phyloP scores from a whole-genome alignment of 345 rosid species.

The Gossypium ekmanianum region DNA sequence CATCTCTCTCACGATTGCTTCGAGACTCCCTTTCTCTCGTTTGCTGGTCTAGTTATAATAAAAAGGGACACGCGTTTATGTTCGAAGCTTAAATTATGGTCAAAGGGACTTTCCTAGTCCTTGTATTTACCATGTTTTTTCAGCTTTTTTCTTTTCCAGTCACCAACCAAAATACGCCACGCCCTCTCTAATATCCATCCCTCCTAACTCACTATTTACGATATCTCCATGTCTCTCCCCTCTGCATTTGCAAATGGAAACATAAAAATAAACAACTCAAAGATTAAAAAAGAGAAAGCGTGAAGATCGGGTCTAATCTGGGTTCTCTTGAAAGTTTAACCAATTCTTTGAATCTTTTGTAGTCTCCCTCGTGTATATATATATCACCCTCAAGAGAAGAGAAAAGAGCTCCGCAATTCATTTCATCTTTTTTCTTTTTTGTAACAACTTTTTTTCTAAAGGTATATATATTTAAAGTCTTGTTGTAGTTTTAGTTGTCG shows the following conservation, averaged over 20 bases:
- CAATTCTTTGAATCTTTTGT: not conserved
- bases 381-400: not conserved
- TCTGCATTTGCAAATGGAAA: too few relatives aligned
- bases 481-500: not conserved
- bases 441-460: too few relatives aligned
- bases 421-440: not conserved
- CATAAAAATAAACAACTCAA: too few relatives aligned
- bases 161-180: not conserved
- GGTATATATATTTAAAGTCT: too few relatives aligned
- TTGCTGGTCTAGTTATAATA: too few relatives aligned
- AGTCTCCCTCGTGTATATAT: too few relatives aligned
- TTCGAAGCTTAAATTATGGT: conserved; percentile 10
- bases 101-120: not conserved
- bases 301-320: conserved; percentile 19
- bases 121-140: not conserved
- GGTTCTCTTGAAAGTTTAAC: not conserved
- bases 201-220: too few relatives aligned
- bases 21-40: too few relatives aligned
- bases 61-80: conserved; percentile 1
- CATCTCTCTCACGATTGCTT: too few relatives aligned
- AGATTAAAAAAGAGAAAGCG: not conserved
- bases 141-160: too few relatives aligned
- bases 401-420: not conserved
- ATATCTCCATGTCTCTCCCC: too few relatives aligned
- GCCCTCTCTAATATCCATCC: not conserved